phyloP scores from a whole-genome alignment of 1,139 yeast species.

The Magnusiomyces clavatus region DNA sequence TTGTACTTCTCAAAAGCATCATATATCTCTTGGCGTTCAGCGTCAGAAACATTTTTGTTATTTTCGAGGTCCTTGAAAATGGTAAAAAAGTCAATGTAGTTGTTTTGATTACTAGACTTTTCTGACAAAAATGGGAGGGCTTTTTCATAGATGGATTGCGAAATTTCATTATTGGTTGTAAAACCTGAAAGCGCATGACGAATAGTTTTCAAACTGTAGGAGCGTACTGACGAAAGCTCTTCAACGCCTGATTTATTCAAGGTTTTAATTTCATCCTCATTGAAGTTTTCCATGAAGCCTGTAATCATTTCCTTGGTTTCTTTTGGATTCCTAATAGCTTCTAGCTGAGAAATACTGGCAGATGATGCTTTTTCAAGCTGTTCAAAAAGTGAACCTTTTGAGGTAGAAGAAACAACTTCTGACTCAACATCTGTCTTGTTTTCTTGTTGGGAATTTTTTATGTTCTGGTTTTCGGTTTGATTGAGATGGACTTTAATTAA shows the following conservation, averaged over 20 bases:
- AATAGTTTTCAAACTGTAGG: slow-evolving; percentile 73
- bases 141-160: slow-evolving; percentile 16
- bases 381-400: too few species aligned
- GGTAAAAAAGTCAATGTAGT: slow-evolving; percentile 57
- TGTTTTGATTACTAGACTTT: slow-evolving; percentile 33
- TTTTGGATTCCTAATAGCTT: not conserved
- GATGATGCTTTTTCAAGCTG: not conserved
- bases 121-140: slow-evolving; percentile 28
- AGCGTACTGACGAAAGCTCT: slow-evolving; percentile 58
- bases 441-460: not conserved
- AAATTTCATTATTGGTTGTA: slow-evolving; percentile 19
- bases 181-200: slow-evolving; percentile 73
- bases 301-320: not conserved
- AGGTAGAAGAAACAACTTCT: not conserved
- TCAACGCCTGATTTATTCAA: slow-evolving; percentile 47
- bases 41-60: slow-evolving; percentile 27
- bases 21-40: slow-evolving; percentile 53
- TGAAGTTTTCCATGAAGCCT: slow-evolving; percentile 2
- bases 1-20: slow-evolving; percentile 60
- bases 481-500: slow-evolving; percentile 24
- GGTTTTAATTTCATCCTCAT: slow-evolving; percentile 21
- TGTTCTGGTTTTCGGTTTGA: not conserved
- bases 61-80: slow-evolving; percentile 40
- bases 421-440: not conserved
- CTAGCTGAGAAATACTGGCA: slow-evolving; percentile 3